Base-by-base conservation (phyloP, 768 basidiomycete genomes). In the Dictyophora rubrovolvata region DNA sequence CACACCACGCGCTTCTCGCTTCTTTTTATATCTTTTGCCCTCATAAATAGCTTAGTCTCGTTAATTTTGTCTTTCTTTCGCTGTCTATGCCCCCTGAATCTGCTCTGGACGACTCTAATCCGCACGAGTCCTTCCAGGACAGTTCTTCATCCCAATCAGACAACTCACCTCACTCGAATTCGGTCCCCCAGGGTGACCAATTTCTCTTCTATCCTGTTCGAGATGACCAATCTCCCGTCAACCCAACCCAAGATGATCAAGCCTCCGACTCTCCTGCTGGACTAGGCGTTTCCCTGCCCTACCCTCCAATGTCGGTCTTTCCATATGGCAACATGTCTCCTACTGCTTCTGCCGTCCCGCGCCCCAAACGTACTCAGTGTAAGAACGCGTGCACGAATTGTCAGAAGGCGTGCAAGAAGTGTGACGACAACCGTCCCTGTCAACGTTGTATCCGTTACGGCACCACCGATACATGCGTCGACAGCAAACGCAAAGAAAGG, bases 361-460 rank as follows among this genome's bases (percentile, higher is more conserved):
- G 85, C 63, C 77, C 86, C 42, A 92, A 92, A 72, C 87, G 89
- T 63, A 77, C 85, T 55, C 89, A 92, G 67, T 90, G 92, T 75
- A 92, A 91, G 79, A 91, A 90, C 63, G 89, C 89, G 55, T 92
- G 90, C 71, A 91, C 89, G 34, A 88, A 88, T 63, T 92, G 90
- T 68, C 90, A 91, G 71, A 90, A 89, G 69, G 87, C 89, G 2
- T 92, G 88, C 78, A 92, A 92, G 77, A 90, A 91, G 70, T 92
- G 89, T 69, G 90, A 92, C 72, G 89, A 90, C 65, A 90, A 87
- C 65, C 81, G 93, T 63, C 93, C 93, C 61, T 96, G 93, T 71
- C 86, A 89, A 59, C 85, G 93, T 62, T 96, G 93, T 66, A 85
- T 92, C 67, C 92, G 89, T 74, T 94, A 94, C 65, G 91, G 89